Conservation (phyloP, 257 asterid species). For the Eustoma russellianum region DNA sequence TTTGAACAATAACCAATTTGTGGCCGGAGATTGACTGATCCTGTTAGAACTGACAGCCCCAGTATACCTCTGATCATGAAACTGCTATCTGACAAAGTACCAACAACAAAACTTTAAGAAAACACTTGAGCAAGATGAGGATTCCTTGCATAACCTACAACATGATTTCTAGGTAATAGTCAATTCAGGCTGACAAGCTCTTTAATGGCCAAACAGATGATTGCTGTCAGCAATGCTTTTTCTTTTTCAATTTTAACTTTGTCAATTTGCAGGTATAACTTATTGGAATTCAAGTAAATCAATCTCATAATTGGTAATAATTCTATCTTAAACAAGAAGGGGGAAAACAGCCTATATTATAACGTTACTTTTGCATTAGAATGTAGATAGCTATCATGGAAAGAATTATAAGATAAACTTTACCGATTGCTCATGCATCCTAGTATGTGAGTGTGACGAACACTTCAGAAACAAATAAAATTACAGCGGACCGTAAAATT, state of each 20-base stretch:
- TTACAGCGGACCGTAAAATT: not conserved
- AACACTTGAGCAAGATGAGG: not conserved
- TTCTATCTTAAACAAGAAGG: no score
- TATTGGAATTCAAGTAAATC: no score
- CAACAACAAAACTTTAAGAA: conserved; percentile 2
- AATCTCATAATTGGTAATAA: not conserved
- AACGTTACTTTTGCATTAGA: no score
- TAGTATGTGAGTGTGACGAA: not conserved
- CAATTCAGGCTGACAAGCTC: not conserved
- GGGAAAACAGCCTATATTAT: no score
- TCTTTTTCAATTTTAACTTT: no score
- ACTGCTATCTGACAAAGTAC: conserved; percentile 17
- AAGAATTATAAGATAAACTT: no score
- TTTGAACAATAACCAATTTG: conserved; percentile 18
- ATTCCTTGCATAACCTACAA: not conserved
- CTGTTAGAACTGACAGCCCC: conserved; percentile 21
- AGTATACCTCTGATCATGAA: conserved; percentile 10
- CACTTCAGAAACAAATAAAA: not conserved
- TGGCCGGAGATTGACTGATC: conserved; percentile 21
- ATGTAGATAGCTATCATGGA: no score
- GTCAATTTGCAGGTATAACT: not conserved
- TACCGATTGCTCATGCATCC: no score
- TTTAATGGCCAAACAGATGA: not conserved
- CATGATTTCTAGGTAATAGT: not conserved
- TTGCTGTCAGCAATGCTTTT: not conserved